These are phyloP conservation scores for Albugo candida DNA, from an alignment of 352 stramenopile species.

Conservation along the genomic window DNA sequence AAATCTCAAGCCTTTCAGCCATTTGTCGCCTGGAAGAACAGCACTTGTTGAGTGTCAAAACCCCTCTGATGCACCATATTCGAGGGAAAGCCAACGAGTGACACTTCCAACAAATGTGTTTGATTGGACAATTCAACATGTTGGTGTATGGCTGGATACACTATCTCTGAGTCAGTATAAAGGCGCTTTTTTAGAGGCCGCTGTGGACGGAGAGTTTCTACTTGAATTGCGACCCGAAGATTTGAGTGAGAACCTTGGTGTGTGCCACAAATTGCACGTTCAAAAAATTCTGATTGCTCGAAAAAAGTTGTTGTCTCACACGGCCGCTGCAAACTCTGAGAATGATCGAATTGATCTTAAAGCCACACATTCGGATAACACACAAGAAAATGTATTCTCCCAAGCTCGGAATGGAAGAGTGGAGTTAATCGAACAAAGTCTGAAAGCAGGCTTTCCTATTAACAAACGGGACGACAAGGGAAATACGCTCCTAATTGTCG, in stretches of 20 bases:
- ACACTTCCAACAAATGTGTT: conserved; percentile 34
- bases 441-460: conserved; percentile 79
- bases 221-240: conserved; percentile 84
- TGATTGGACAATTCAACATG: conserved; percentile 81
- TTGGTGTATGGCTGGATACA: conserved; percentile 81
- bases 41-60: conserved; percentile 62
- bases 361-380: conserved; percentile 29
- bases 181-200: conserved; percentile 71
- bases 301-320: conserved; percentile 77
- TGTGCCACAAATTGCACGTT: conserved; percentile 84
- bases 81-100: conserved; percentile 41
- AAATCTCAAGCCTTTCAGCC: conserved; percentile 70
- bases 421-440: conserved; percentile 75
- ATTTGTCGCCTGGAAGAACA: conserved; percentile 32
- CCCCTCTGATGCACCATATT: conserved; percentile 32
- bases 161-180: conserved; percentile 85
- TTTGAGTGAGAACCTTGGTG: conserved; percentile 75
- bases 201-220: conserved; percentile 84
- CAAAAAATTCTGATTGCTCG: conserved; percentile 73
- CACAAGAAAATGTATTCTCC: conserved; percentile 66
- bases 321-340: conserved; percentile 7
- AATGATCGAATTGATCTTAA: conserved; percentile 34
- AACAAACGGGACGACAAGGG: conserved; percentile 83
- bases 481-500: conserved; percentile 82
- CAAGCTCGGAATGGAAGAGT: conserved; percentile 79